Base-by-base conservation (phyloP, 148 eudicot genomes). In the Mesembryanthemum crystallinum region DNA sequence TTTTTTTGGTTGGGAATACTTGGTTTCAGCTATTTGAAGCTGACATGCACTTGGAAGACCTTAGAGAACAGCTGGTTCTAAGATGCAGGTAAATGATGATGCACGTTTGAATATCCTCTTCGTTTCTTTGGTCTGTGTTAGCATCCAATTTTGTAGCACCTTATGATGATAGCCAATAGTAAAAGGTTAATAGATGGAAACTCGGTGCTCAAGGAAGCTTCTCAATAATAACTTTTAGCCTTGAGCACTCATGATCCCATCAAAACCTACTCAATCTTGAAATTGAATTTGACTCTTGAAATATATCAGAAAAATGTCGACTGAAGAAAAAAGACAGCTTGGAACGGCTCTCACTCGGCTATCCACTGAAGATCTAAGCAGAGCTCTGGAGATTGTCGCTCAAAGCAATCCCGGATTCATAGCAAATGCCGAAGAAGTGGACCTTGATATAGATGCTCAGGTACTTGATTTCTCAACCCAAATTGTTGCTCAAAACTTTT, bases 361-460 rank as follows among this genome's bases (percentile, higher is more conserved):
- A 51, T 84, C 85, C 52, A 73, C 83, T 9, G 94, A 92, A 27
- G 88, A 88, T 73, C 86, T 92, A 45, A 72, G 81, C 42, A 82
- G 89, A 83, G 94, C 92, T 57, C 80, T 90, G 33, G 92, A 90
- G 57, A 88, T 92, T 64, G 88, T 92, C 64, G 92, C 91, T 30
- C 87, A 82, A 69, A 73, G 82, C 63, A 88, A 89, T 76, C 87
- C 89, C 9, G 73, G 79, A 43, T 89, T 89, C 69, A 74, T 80
- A 62, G 75, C 85, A 60, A 79, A 83, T 62, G 87, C 87, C 21
- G 91, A 87, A 65, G 89, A 88, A 67, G 83, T 92, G 23, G 94
- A 92, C 73, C 86, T 92, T 59, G 94, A 92, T 77, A 84, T 92
- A 9, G 86, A 82, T 77, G 94, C 92, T 27, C 93, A 81, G 97